phyloP scores from a whole-genome alignment of 1,139 yeast genomes.

The Yamadazyma atlantica region DNA sequence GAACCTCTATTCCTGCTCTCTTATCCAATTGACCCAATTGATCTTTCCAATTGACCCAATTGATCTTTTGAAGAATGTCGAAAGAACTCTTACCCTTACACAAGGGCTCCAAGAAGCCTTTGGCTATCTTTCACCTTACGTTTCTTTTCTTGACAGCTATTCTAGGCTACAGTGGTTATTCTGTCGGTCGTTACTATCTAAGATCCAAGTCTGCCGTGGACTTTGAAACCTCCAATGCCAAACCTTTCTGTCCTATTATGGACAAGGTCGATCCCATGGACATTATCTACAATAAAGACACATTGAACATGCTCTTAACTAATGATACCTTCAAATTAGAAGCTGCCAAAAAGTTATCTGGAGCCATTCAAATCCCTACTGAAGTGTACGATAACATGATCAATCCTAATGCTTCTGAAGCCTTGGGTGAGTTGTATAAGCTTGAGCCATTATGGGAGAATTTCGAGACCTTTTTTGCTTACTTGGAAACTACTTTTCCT shows the following conservation, averaged over 20 bases:
- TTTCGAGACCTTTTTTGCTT: conserved; percentile 29
- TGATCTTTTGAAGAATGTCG: too few relatives aligned
- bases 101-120: not conserved
- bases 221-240: not conserved
- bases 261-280: conserved; percentile 28
- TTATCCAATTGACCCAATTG: too few relatives aligned
- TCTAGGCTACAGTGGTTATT: too few relatives aligned
- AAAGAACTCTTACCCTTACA: conserved; percentile 1
- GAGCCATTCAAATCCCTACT: conserved; percentile 63
- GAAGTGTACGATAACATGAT: conserved; percentile 54
- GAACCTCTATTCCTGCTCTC: too few relatives aligned
- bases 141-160: too few relatives aligned
- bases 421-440: conserved; percentile 25
- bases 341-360: conserved; percentile 46
- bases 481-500: conserved; percentile 31
- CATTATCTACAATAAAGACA: conserved; percentile 21
- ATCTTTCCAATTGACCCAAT: too few relatives aligned
- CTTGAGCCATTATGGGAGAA: conserved; percentile 32
- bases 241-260: conserved; percentile 32
- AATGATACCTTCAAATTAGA: conserved; percentile 38
- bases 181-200: too few relatives aligned
- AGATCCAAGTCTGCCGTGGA: not conserved
- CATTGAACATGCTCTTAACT: conserved; percentile 27
- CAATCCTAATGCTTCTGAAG: conserved; percentile 23
- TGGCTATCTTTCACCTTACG: too few relatives aligned